Conservation (phyloP, 2,329 filamentous ascomycete genomes). For the Dothidotthia symphoricarpi region DNA sequence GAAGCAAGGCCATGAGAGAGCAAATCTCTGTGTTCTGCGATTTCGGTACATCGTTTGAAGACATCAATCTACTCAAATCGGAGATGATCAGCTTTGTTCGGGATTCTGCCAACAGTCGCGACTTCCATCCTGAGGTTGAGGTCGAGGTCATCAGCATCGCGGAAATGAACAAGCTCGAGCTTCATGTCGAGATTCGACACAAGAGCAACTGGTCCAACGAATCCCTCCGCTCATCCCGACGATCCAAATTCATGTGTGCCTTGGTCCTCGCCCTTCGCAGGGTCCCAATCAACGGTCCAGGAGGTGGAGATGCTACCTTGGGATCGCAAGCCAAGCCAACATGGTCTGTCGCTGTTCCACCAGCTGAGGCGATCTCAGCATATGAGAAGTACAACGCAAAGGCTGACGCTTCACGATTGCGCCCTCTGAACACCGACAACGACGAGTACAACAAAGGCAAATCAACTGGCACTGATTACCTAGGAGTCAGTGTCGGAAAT, state of each 20-base stretch:
- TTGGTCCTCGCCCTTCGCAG: slow-evolving; percentile 80
- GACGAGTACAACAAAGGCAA: slow-evolving; percentile 28
- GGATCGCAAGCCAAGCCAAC: slow-evolving; percentile 67
- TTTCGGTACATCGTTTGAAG: slow-evolving; percentile 85
- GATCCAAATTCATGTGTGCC: slow-evolving; percentile 97
- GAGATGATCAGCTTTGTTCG: slow-evolving; percentile 86
- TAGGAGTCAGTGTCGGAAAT: slow-evolving; percentile 21
- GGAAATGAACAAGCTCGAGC: slow-evolving; percentile 81
- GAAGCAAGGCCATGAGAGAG: slow-evolving; percentile 90
- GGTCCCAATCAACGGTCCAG: slow-evolving; percentile 81
- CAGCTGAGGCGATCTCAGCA: slow-evolving; percentile 63
- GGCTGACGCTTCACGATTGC: slow-evolving; percentile 65
- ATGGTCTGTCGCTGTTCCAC: slow-evolving; percentile 75
- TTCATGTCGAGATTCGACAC: slow-evolving; percentile 82
- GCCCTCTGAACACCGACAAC: slow-evolving; percentile 50
- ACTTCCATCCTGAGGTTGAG: slow-evolving; percentile 82
- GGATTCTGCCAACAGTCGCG: slow-evolving; percentile 79
- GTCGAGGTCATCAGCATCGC: slow-evolving; percentile 76
- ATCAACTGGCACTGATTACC: slow-evolving; percentile 36
- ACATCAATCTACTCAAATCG: slow-evolving; percentile 77
- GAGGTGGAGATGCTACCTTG: slow-evolving; percentile 65
- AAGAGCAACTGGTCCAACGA: slow-evolving; percentile 71
- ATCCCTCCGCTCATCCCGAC: slow-evolving; percentile 71
- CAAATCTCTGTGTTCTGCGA: slow-evolving; percentile 74
- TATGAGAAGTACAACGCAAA: slow-evolving; percentile 50